Percentiles rank a stretch among this genome's conserved stretches.
Conservation (phyloP, 2,329 filamentous ascomycete species). For the Alternaria metachromatica region DNA sequence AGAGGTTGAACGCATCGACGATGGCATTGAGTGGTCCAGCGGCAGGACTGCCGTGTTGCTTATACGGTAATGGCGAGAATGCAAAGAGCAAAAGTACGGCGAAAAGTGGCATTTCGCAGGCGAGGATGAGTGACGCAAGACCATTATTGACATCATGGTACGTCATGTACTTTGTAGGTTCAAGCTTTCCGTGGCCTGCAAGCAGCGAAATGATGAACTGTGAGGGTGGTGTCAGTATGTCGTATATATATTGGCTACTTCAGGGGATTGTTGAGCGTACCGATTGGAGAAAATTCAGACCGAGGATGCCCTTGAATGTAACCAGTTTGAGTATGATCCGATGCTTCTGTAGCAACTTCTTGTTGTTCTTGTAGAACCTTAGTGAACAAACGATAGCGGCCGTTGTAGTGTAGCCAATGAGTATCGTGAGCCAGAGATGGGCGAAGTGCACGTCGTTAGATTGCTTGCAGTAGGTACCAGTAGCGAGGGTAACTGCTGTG, state of each 20-base stretch:
- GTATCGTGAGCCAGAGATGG: slow-evolving; percentile 39
- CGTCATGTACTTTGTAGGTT: slow-evolving; percentile 35
- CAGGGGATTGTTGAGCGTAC: slow-evolving; percentile 19
- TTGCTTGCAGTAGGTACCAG: slow-evolving; percentile 36
- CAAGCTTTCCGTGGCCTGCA: slow-evolving; percentile 25
- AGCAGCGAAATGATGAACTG: slow-evolving; percentile 43
- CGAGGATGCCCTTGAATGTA: slow-evolving; percentile 43
- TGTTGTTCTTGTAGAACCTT: slow-evolving; percentile 32
- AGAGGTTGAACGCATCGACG: slow-evolving; percentile 37
- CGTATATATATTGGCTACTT: background rate
- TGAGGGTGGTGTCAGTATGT: background rate
- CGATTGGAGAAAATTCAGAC: slow-evolving; percentile 37
- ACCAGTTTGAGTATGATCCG: slow-evolving; percentile 38
- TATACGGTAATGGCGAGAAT: slow-evolving; percentile 35
- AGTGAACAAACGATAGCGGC: slow-evolving; percentile 32
- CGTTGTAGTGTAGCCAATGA: slow-evolving; percentile 27
- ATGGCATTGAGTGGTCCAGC: slow-evolving; percentile 29
- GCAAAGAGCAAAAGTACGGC: slow-evolving; percentile 34
- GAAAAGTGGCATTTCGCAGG: slow-evolving; percentile 44
- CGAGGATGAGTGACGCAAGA: slow-evolving; percentile 37
- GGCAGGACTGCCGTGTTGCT: slow-evolving; percentile 14
- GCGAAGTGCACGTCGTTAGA: slow-evolving; percentile 40
- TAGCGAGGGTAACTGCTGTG: slow-evolving; percentile 30
- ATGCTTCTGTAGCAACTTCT: slow-evolving; percentile 29
- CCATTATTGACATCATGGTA: slow-evolving; percentile 38